A percentile compares a stretch with the other conserved stretches of the same genome.
These are phyloP conservation scores for Phytopythium oedochilum DNA, from an alignment of 352 stramenopile species.

Conservation along the genomic window DNA sequence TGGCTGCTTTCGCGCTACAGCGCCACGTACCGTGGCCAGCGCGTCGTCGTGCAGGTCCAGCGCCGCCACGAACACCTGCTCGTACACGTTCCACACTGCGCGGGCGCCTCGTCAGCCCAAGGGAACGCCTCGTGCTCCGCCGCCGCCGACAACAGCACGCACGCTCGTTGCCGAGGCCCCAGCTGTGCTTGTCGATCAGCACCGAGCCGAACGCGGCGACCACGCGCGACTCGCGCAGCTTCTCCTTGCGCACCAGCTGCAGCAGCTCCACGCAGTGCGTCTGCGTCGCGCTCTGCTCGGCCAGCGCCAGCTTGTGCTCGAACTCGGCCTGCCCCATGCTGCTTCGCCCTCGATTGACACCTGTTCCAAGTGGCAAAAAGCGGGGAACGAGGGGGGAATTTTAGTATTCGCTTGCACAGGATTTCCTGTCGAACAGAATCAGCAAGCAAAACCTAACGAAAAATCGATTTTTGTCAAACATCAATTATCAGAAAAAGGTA, in stretches of 20 bases:
- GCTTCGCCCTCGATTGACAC: background rate
- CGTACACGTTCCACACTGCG: conserved; percentile 58
- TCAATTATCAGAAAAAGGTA: too few species aligned
- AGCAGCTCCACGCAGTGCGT: conserved; percentile 42
- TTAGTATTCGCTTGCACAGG: background rate
- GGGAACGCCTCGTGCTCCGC: too few species aligned
- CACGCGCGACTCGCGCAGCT: conserved; percentile 37
- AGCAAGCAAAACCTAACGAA: too few species aligned
- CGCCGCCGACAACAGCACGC: background rate
- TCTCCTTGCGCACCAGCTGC: conserved; percentile 51
- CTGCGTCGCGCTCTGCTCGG: conserved; percentile 22
- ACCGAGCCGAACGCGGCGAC: conserved; percentile 31
- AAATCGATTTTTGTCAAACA: too few species aligned
- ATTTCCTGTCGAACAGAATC: background rate
- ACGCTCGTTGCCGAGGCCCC: conserved; percentile 49
- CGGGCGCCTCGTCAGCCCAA: background rate
- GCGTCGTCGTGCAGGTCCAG: conserved; percentile 59
- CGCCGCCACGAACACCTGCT: conserved; percentile 61
- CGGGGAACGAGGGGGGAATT: background rate
- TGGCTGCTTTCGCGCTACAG: background rate
- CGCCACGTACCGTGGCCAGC: conserved; percentile 22
- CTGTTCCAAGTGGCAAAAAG: background rate
- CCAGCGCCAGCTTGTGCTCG: conserved; percentile 35
- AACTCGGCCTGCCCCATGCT: conserved; percentile 36
- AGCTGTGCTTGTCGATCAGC: conserved; percentile 48